Base-by-base conservation (phyloP, 2,329 filamentous ascomycete species). In the Sporothrix inflata region DNA sequence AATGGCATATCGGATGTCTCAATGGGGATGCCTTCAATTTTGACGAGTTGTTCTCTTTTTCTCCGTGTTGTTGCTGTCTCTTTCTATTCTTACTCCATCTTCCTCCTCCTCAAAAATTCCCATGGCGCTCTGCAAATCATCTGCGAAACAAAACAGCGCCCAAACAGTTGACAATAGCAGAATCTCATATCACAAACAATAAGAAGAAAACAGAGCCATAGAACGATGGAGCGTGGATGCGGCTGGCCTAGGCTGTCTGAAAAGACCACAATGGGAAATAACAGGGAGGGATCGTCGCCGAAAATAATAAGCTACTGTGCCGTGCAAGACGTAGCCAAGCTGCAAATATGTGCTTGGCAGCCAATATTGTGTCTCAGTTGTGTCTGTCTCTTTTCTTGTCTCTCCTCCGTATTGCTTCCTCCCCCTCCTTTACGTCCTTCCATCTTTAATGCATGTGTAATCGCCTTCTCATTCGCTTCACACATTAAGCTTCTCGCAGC, bases 341-440 rank as follows among this genome's bases (percentile, higher is more conserved):
- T 24, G 30, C 4, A 21, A 40, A 61, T 61, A 40, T 38, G 11
- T 7, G 7, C 57, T 63, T 63, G 38, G 57, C n/a, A 65, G 38
- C 60, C 38, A 65, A 45, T 45, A 45, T 65, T 45, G 21, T 12
- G 16, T 27, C 12, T 65, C 38, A 11, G 7, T 45, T 65, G 38
- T 27, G 8, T 11, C 8, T 27, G 21, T 8, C n/a, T n/a, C n/a
- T 21, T 38, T 1, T 24, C 21, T 55, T 14, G 21, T 55, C 16
- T 60, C 53, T 61, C 38, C 34, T 65, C 60, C 60, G 60, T 45
- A 65, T 65, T 27, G 38, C 38, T 63, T 57, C 57, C n/a, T 40
- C 57, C 34, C 60, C 60, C 60, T 11, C 60, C 60, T 65, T 45
- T 30, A 45, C 38, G 21, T 24, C 7, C 14, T 16, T 45, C 12